Evolutionary conservation across 805 yeast species (phyloP).

Genomic region (Starmerella gropengiesseri): DNA sequence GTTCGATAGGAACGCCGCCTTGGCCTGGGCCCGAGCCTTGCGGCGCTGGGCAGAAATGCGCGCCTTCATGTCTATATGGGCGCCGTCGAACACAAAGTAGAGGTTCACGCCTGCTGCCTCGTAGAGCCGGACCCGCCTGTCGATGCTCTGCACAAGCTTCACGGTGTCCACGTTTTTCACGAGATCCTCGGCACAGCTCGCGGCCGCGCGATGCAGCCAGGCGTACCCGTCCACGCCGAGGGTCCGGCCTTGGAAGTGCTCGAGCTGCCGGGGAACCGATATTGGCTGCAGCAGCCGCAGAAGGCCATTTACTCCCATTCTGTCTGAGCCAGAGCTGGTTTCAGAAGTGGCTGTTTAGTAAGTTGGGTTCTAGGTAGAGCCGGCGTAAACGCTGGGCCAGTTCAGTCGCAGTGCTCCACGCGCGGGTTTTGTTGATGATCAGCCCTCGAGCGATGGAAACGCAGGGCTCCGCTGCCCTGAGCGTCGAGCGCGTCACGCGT

Average conservation of each 20-base stretch:
- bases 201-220: slow-evolving; percentile 85
- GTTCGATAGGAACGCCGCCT: slow-evolving; percentile 6
- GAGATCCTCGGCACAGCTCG: slow-evolving; percentile 73
- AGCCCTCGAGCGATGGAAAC: too few species aligned
- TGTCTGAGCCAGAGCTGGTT: background rate
- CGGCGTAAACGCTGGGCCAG: background rate
- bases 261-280: slow-evolving; percentile 48
- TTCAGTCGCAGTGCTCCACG: background rate
- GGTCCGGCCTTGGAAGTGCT: slow-evolving; percentile 56
- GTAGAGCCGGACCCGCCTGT: slow-evolving; percentile 57
- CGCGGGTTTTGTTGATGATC: background rate
- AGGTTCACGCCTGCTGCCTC: slow-evolving; percentile 61
- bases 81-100: slow-evolving; percentile 89
- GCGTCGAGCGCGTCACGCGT: background rate
- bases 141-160: slow-evolving; percentile 49
- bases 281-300: slow-evolving; percentile 69
- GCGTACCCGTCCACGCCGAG: slow-evolving; percentile 93
- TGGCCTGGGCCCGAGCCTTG: slow-evolving; percentile 45
- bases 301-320: slow-evolving; percentile 73
- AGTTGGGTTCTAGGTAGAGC: too few species aligned
- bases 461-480: too few species aligned
- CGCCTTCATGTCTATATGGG: slow-evolving; percentile 64
- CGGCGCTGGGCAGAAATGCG: slow-evolving; percentile 60
- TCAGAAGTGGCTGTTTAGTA: too few species aligned
- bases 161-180: slow-evolving; percentile 59